These are phyloP conservation scores for Chloranthus sessilifolius DNA, from an alignment of 164 flowering plant genomes.

Conservation along the genomic window DNA sequence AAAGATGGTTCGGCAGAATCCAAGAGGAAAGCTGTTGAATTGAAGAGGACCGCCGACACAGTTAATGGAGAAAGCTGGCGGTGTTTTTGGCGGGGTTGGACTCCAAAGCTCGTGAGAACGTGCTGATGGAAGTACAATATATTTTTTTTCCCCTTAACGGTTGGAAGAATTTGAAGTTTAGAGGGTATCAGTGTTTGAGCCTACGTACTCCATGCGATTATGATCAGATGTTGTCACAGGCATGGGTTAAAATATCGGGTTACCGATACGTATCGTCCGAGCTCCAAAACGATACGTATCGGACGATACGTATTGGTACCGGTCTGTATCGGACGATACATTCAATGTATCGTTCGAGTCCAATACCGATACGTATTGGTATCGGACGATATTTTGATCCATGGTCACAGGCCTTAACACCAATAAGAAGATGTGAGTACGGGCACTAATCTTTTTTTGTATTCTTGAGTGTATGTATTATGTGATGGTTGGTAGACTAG, in stretches of 20 bases:
- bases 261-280: no score
- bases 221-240: slow-evolving; percentile 1
- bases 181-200: neutral
- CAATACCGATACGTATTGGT: no score
- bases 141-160: neutral
- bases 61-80: slow-evolving; percentile 11
- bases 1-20: slow-evolving; percentile 14
- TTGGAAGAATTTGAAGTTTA: no score
- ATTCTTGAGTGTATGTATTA: no score
- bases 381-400: no score
- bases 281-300: no score
- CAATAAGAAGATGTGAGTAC: neutral
- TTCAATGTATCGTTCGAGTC: no score
- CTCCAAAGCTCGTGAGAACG: slow-evolving; percentile 12
- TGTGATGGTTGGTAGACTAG: no score
- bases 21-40: slow-evolving; percentile 11
- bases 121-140: slow-evolving; percentile 20
- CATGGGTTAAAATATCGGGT: no score
- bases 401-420: no score
- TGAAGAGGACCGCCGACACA: slow-evolving; percentile 22
- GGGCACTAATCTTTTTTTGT: no score
- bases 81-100: slow-evolving; percentile 20
- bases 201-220: neutral
- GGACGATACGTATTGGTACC: no score
- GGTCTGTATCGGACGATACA: neutral